Base-by-base conservation (phyloP, 1,139 yeast species). In the Pichia sp. region DNA sequence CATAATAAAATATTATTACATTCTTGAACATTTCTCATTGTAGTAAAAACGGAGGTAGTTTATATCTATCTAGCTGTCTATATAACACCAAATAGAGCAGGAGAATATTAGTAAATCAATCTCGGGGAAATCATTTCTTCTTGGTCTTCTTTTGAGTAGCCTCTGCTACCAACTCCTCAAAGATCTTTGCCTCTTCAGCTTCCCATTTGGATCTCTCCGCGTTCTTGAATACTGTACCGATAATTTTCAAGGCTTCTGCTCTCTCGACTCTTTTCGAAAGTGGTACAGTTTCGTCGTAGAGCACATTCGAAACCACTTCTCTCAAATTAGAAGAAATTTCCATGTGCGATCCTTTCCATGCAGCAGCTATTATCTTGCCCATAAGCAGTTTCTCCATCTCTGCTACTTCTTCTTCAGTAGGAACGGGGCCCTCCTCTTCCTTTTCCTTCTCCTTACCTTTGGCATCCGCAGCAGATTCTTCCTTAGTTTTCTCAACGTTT, bases 311-410 rank as follows among this genome's bases (percentile, higher is more conserved):
- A 69, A 97, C 92, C 16, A 92, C 97, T 27, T 83, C 89, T 56
- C 97, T 75, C 40, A 90, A 76, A 0, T 96, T 89, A n/a, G 93
- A 81, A 67, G 88, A 93, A 56, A 92, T 87, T 70, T 92, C 99
- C 69, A 84, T 85, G 64, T 84, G 84, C 27, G 97, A 88, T 0
- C 97, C 98, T 50, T 87, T 85, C 99, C 99, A 92, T 9, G 97
- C 96, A 0, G 97, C 97, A 4, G 95, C 92, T 51, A 92, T 75
- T 3, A 92, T 92, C 68, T 92, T 93, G 44, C 97, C 97, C 81
- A 90, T 81, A 48, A 92, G 74, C 55, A 85, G 78, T 63, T 91
- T 85, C 67, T 92, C 98, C 82, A 89, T 79, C 60, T 89, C 95
- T 0, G 90, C 92, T 56, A 88, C 73, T 58, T 87, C 91, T 67